Percentiles rank a stretch among this genome's conserved stretches.
Conservation (phyloP, 1,284 basidiomycete species). For the Stygiomarasmius scandens region DNA sequence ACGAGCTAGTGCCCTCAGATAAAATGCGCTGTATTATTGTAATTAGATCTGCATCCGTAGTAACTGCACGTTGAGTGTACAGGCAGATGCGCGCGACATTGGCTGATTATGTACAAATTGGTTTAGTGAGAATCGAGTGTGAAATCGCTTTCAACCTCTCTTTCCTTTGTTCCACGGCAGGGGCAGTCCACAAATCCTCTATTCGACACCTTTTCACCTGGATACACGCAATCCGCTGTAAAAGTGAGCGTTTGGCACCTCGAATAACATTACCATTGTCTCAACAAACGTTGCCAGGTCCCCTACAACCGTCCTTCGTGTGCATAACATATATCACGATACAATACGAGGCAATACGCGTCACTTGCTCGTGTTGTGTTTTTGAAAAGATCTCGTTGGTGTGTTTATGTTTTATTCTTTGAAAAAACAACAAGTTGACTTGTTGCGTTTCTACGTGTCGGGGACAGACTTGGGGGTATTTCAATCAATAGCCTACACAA, state of each 20-base stretch:
- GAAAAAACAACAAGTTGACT: not conserved
- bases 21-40: not conserved
- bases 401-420: not conserved
- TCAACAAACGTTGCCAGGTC: not conserved
- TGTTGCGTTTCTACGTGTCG: not conserved
- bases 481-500: not conserved
- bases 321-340: not conserved
- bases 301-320: not conserved
- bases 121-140: not conserved
- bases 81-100: not conserved
- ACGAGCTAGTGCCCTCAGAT: not conserved
- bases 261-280: not conserved
- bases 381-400: not conserved
- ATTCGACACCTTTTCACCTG: not conserved
- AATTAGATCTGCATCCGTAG: not conserved
- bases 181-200: not conserved
- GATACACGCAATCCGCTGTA: not conserved
- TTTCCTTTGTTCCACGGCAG: not conserved
- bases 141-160: not conserved
- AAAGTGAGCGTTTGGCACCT: not conserved
- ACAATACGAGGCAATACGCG: constrained; percentile 16
- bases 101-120: not conserved
- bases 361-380: constrained; percentile 12
- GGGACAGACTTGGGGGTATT: not conserved
- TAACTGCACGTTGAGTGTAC: too few relatives aligned